Conservation (phyloP, 805 yeast genomes). For the Kodamaea hsintzibuensis region DNA sequence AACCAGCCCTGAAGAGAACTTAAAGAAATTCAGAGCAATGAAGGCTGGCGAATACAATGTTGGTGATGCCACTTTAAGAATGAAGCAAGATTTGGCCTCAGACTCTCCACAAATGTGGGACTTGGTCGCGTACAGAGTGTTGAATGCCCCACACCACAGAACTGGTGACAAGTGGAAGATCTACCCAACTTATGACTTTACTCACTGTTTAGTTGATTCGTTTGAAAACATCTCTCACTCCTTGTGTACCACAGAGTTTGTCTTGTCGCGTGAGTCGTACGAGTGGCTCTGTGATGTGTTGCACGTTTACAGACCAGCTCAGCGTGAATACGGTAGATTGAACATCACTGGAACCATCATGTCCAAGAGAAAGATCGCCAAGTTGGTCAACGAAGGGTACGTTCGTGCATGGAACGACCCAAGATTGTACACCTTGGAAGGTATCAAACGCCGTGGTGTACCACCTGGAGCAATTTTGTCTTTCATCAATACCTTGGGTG, state of each 20-base stretch:
- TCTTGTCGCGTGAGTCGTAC: conserved; percentile 87
- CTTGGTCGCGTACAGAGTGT: conserved; percentile 92
- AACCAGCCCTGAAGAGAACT: conserved; percentile 69
- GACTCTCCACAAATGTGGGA: conserved; percentile 99
- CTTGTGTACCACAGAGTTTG: conserved; percentile 93
- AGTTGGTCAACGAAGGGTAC: conserved; percentile 73
- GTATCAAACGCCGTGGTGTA: conserved; percentile 93
- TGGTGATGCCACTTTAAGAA: conserved; percentile 92
- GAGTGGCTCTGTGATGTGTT: conserved; percentile 98
- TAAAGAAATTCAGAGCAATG: conserved; percentile 86
- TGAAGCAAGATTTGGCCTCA: conserved; percentile 89
- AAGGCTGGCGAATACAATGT: conserved; percentile 83
- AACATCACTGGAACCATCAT: conserved; percentile 91
- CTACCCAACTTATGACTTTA: conserved; percentile 97
- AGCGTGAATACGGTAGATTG: conserved; percentile 96
- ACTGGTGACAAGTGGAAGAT: conserved; percentile 98
- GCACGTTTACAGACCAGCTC: conserved; percentile 96
- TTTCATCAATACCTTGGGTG: conserved; percentile 94
- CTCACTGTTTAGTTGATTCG: conserved; percentile 98
- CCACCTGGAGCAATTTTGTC: conserved; percentile 98
- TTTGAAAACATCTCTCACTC: conserved; percentile 96
- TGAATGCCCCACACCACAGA: conserved; percentile 91
- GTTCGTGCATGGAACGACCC: conserved; percentile 99
- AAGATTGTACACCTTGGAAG: conserved; percentile 90
- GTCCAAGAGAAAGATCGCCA: conserved; percentile 95